These are phyloP conservation scores for Termitomyces sp. DNA, from an alignment of 768 basidiomycete species.

Conservation along the genomic window DNA sequence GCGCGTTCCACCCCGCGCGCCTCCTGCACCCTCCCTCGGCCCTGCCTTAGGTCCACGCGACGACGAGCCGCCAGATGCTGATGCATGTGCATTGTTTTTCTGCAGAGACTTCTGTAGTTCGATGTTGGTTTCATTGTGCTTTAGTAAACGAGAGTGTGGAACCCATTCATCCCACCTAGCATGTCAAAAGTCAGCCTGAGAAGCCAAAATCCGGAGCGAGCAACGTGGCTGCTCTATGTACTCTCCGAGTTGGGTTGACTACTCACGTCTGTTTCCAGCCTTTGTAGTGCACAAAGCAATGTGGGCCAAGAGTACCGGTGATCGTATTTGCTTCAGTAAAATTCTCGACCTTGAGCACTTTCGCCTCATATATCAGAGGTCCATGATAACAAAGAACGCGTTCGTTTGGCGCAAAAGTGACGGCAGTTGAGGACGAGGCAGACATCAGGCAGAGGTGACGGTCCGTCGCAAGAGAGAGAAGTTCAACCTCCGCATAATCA, in stretches of 20 bases:
- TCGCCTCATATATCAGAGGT: constrained; percentile 93
- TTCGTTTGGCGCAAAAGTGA: constrained; percentile 57
- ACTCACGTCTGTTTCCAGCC: constrained; percentile 97
- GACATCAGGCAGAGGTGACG: constrained; percentile 13
- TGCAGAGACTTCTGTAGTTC: constrained; percentile 69
- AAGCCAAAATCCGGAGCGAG: neutral
- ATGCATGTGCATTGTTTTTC: constrained; percentile 21
- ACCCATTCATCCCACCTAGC: constrained; percentile 98
- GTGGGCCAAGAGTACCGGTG: constrained; percentile 60
- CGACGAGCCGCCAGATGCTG: constrained; percentile 15
- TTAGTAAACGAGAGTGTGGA: constrained; percentile 71
- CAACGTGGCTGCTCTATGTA: neutral
- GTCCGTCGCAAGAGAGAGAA: neutral
- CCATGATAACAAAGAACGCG: constrained; percentile 93
- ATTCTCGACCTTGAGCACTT: constrained; percentile 65
- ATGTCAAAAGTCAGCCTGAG: constrained; percentile 1
- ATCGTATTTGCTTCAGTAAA: constrained; percentile 62
- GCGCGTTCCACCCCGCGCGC: constrained; percentile 30
- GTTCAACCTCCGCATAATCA: constrained; percentile 13
- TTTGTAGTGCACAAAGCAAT: constrained; percentile 97
- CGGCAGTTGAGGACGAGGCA: constrained; percentile 21
- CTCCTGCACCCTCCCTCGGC: constrained; percentile 22
- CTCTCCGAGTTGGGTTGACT: neutral
- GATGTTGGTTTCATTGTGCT: constrained; percentile 78
- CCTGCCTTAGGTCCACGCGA: constrained; percentile 18